Percentiles rank a stretch among this genome's conserved stretches.
Conservation (phyloP, 75 land plant species). For the Pinus tabuliformis region DNA sequence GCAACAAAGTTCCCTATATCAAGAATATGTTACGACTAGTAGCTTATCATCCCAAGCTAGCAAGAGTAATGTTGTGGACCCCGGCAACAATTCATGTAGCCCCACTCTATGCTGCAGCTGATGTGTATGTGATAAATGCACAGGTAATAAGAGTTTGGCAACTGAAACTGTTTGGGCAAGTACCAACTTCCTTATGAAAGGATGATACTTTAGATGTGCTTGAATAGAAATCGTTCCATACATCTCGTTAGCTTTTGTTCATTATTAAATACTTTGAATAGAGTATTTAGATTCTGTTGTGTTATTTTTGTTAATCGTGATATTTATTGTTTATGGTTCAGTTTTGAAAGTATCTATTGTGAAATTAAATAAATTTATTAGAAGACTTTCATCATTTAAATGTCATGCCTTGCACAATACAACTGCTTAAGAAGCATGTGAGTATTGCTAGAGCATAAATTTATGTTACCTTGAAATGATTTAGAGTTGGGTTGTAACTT, state of each 20-base stretch:
- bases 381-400: too few relatives aligned
- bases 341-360: too few relatives aligned
- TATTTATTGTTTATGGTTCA: too few relatives aligned
- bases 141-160: conserved; percentile 52
- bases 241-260: not conserved
- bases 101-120: conserved; percentile 95
- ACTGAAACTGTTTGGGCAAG: not conserved
- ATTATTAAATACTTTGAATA: not conserved
- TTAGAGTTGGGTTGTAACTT: too few relatives aligned
- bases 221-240: conserved; percentile 1
- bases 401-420: too few relatives aligned
- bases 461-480: too few relatives aligned
- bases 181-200: not conserved
- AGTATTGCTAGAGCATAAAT: too few relatives aligned
- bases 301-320: too few relatives aligned
- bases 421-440: too few relatives aligned
- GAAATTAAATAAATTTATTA: too few relatives aligned
- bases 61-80: conserved; percentile 80
- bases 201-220: not conserved
- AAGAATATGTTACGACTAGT: conserved; percentile 56
- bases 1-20: conserved; percentile 84
- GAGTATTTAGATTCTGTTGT: not conserved
- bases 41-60: conserved; percentile 50
- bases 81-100: conserved; percentile 90
- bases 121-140: conserved; percentile 91